These are phyloP conservation scores for Collybiopsis luxurians DNA, from an alignment of 768 basidiomycete genomes.

Conservation along the genomic window DNA sequence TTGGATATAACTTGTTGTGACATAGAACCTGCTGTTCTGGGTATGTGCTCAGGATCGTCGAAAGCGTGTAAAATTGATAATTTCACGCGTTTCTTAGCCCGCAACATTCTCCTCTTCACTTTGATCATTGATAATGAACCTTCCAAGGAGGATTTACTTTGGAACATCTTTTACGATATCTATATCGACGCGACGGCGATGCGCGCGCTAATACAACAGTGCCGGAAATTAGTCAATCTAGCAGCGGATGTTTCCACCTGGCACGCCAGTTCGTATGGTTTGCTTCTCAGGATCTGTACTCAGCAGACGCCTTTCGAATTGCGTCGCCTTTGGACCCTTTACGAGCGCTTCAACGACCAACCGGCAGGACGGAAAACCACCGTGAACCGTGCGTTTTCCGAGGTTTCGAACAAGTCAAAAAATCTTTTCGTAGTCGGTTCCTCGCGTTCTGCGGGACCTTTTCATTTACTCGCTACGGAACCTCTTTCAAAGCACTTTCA, in stretches of 20 bases:
- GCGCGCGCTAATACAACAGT: conserved; percentile 22
- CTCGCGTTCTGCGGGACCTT: conserved; percentile 7
- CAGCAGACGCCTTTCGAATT: conserved; percentile 27
- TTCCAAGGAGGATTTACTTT: conserved; percentile 11
- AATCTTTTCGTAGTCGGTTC: conserved; percentile 9
- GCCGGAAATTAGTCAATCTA: conserved; percentile 23
- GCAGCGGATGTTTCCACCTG: conserved; percentile 22
- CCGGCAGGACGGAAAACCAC: neutral
- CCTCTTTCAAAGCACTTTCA: conserved; percentile 10
- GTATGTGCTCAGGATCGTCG: neutral
- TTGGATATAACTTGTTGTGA: conserved; percentile 39
- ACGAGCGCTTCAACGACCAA: conserved; percentile 19
- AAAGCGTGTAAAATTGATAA: neutral
- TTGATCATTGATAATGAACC: conserved; percentile 23
- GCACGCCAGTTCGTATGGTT: conserved; percentile 23
- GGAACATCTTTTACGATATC: conserved; percentile 37
- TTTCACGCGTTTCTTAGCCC: conserved; percentile 20
- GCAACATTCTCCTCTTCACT: conserved; percentile 34
- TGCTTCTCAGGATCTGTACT: conserved; percentile 26
- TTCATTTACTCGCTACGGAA: neutral
- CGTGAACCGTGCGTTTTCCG: neutral
- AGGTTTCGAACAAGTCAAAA: conserved; percentile 6
- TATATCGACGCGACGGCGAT: conserved; percentile 24
- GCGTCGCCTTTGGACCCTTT: conserved; percentile 27
- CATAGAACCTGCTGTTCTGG: conserved; percentile 26